Conservation (phyloP, 75 land plant genomes). For the Picea sitchensis region DNA sequence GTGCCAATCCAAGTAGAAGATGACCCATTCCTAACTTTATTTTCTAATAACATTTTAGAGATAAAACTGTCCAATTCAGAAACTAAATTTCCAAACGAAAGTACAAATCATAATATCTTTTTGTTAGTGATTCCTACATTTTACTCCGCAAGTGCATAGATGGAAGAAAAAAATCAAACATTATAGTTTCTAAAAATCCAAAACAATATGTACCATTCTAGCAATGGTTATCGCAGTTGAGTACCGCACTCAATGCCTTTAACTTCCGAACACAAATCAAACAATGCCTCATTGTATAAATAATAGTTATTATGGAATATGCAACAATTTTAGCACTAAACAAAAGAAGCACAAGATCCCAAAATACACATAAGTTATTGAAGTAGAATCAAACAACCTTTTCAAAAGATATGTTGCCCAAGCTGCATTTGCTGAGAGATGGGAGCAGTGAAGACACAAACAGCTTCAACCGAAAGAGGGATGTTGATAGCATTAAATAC, state of each 20-base stretch:
- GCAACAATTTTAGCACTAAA: not conserved
- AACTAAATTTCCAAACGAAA: not conserved
- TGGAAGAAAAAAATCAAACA: not conserved
- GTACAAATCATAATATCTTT: not conserved
- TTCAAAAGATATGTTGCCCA: constrained; percentile 95
- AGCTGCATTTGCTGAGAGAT: constrained; percentile 90
- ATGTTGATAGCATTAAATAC: constrained; percentile 79
- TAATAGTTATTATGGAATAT: not conserved
- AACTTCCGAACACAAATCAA: constrained; percentile 56
- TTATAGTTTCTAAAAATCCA: not conserved
- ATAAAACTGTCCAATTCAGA: not conserved
- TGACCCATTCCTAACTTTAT: not conserved
- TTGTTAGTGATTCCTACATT: not conserved
- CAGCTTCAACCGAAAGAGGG: constrained; percentile 98
- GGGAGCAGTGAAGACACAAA: constrained; percentile 99
- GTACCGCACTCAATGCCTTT: constrained; percentile 87
- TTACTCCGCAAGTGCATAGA: not conserved
- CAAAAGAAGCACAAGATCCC: not conserved
- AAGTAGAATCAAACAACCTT: constrained; percentile 45
- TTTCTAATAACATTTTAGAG: not conserved
- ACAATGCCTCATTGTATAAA: not conserved
- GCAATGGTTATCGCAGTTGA: constrained; percentile 86
- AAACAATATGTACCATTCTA: constrained; percentile 66
- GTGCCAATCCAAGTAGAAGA: not conserved
- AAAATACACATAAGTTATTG: not conserved